phyloP scores from a whole-genome alignment of 2,329 filamentous ascomycete species.

The Aspergillus sp. region DNA sequence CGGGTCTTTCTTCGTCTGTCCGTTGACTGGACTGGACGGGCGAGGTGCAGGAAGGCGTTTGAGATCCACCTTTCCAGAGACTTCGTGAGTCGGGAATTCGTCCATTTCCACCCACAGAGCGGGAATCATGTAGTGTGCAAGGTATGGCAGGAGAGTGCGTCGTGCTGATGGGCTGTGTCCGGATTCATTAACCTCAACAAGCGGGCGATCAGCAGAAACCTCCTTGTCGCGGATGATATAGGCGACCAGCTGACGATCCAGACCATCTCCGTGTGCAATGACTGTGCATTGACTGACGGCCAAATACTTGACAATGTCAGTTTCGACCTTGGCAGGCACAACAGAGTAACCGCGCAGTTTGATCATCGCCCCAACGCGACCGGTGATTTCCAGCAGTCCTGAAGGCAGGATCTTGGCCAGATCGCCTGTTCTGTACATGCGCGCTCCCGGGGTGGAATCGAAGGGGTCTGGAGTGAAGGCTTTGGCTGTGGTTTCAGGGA shows the following conservation, averaged over 20 bases:
- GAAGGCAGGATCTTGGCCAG: conserved; percentile 62
- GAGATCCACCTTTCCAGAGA: conserved; percentile 74
- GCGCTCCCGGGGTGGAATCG: conserved; percentile 52
- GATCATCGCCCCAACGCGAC: conserved; percentile 73
- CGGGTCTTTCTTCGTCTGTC: conserved; percentile 51
- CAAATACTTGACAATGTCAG: conserved; percentile 63
- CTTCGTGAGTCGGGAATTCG: conserved; percentile 67
- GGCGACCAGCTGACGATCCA: conserved; percentile 70
- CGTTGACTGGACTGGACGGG: conserved; percentile 41
- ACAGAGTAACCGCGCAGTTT: conserved; percentile 76
- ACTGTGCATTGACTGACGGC: conserved; percentile 70
- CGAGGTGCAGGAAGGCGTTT: conserved; percentile 65
- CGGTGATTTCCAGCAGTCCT: conserved; percentile 69
- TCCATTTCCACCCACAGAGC: conserved; percentile 70
- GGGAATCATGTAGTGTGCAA: conserved; percentile 82
- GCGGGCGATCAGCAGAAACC: conserved; percentile 50
- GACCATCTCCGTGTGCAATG: conserved; percentile 67
- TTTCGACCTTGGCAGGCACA: conserved; percentile 71
- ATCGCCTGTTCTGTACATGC: conserved; percentile 73
- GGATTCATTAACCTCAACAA: conserved; percentile 62
- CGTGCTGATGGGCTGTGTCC: conserved; percentile 68
- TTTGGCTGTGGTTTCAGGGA: conserved; percentile 71
- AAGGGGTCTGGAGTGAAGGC: conserved; percentile 67
- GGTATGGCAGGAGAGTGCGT: conserved; percentile 57
- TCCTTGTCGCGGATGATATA: conserved; percentile 69